Evolutionary conservation across 208 protist species (phyloP).

Genomic region (Herpetomonas tarakana): DNA sequence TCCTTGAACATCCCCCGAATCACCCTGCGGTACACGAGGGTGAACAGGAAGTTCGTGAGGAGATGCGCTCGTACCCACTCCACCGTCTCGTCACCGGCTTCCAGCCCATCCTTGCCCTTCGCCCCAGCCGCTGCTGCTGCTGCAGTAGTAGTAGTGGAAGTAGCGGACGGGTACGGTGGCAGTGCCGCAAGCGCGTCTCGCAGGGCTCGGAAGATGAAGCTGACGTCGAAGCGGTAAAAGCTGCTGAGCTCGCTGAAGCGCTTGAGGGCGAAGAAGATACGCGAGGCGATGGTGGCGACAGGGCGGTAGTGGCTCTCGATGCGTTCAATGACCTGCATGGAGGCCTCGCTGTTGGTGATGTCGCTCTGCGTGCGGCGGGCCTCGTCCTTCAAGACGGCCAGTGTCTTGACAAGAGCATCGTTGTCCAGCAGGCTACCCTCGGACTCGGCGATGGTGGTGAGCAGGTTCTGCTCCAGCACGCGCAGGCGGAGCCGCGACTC

Average conservation of each 20-base stretch:
- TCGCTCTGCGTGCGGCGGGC: slow-evolving; percentile 84
- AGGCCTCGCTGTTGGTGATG: slow-evolving; percentile 90
- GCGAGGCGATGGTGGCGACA: slow-evolving; percentile 84
- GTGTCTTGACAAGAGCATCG: slow-evolving; percentile 92
- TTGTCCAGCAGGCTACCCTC: slow-evolving; percentile 98
- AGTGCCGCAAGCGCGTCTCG: slow-evolving; percentile 70
- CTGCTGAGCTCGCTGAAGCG: slow-evolving; percentile 92
- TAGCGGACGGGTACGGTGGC: slow-evolving; percentile 11
- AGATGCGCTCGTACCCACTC: slow-evolving; percentile 18
- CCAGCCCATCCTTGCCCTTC: slow-evolving; percentile 4
- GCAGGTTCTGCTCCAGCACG: slow-evolving; percentile 95
- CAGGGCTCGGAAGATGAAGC: slow-evolving; percentile 95
- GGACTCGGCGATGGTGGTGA: slow-evolving; percentile 91
- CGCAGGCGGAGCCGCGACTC: slow-evolving; percentile 94
- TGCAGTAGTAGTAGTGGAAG: background rate
- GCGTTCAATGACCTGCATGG: slow-evolving; percentile 86
- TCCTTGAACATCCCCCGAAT: slow-evolving; percentile 92
- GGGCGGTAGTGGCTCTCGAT: slow-evolving; percentile 92
- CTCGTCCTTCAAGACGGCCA: slow-evolving; percentile 95
- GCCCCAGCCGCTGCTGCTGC: background rate
- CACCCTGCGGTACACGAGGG: slow-evolving; percentile 68
- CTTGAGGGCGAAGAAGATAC: slow-evolving; percentile 96
- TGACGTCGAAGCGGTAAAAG: slow-evolving; percentile 97
- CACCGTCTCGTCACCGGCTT: slow-evolving; percentile 12
- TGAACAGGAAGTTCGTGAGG: slow-evolving; percentile 63